Conservation (phyloP, 805 yeast genomes). For the Lipomyces kockii region DNA sequence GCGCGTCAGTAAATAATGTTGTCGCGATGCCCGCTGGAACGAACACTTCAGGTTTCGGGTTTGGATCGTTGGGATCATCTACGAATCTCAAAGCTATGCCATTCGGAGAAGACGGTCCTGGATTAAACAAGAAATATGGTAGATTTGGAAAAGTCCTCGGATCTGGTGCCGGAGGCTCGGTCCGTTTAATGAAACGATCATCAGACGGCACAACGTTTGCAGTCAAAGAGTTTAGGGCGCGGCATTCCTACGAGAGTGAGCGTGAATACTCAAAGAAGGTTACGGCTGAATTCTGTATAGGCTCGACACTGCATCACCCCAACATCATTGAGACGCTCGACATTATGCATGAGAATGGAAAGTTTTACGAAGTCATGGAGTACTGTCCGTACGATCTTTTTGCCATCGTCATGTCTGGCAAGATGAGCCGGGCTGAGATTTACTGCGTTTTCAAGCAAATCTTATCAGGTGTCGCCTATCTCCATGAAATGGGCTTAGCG, state of each 20-base stretch:
- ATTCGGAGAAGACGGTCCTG: constrained; percentile 48
- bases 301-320: constrained; percentile 75
- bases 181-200: constrained; percentile 70
- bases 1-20: constrained; percentile 17
- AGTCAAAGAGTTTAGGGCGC: constrained; percentile 80
- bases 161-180: constrained; percentile 94
- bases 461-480: constrained; percentile 69
- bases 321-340: constrained; percentile 84
- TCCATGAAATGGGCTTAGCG: constrained; percentile 84
- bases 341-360: constrained; percentile 67
- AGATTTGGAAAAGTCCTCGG: constrained; percentile 76
- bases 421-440: constrained; percentile 71
- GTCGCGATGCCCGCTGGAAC: constrained; percentile 17
- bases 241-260: constrained; percentile 63
- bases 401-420: constrained; percentile 87
- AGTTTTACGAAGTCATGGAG: constrained; percentile 83
- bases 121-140: constrained; percentile 69
- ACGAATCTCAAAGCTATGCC: constrained; percentile 42
- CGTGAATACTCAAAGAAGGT: constrained; percentile 77
- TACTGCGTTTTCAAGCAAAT: constrained; percentile 85
- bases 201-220: constrained; percentile 72
- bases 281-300: constrained; percentile 79
- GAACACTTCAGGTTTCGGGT: constrained; percentile 17
- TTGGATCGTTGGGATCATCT: constrained; percentile 27
- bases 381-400: constrained; percentile 91